Conservation (phyloP, 139 green algal genomes). For the Eudorina sp. region DNA sequence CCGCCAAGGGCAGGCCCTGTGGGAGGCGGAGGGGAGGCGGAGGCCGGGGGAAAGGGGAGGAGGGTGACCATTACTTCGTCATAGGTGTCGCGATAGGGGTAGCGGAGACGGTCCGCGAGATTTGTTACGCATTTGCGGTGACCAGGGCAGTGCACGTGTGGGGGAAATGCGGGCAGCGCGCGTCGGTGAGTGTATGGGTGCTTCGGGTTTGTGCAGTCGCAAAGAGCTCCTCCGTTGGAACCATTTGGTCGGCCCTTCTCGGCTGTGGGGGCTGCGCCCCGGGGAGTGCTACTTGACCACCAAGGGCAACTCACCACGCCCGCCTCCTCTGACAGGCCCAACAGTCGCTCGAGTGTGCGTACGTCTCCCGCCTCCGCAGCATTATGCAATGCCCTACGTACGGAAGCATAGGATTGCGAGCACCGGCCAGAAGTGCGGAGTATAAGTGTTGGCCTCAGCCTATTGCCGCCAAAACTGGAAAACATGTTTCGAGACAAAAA, state of each 20-base stretch:
- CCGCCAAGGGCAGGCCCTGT: not conserved
- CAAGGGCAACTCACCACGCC: constrained; percentile 7
- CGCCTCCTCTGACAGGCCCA: constrained; percentile 43
- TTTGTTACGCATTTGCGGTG: no score
- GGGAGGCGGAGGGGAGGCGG: not conserved
- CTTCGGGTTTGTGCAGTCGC: not conserved
- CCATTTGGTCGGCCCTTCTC: not conserved
- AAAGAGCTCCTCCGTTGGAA: not conserved
- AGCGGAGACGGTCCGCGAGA: not conserved
- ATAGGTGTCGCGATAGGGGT: not conserved
- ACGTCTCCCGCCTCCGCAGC: constrained; percentile 74
- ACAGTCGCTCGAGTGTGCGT: constrained; percentile 56
- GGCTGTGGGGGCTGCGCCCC: no score
- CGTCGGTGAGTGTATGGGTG: not conserved
- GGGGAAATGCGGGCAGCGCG: not conserved
- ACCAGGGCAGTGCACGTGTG: not conserved
- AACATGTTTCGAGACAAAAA: not conserved
- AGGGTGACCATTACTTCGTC: not conserved
- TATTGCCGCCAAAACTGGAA: constrained; percentile 19
- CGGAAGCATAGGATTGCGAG: not conserved
- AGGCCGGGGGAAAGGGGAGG: not conserved
- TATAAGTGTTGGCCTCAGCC: not conserved
- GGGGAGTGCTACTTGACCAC: no score
- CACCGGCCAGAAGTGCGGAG: not conserved
- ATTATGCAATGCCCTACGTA: constrained; percentile 77